Base-by-base conservation (phyloP, 2,329 filamentous ascomycete genomes). In the Berkeleyomyces rouxiae region DNA sequence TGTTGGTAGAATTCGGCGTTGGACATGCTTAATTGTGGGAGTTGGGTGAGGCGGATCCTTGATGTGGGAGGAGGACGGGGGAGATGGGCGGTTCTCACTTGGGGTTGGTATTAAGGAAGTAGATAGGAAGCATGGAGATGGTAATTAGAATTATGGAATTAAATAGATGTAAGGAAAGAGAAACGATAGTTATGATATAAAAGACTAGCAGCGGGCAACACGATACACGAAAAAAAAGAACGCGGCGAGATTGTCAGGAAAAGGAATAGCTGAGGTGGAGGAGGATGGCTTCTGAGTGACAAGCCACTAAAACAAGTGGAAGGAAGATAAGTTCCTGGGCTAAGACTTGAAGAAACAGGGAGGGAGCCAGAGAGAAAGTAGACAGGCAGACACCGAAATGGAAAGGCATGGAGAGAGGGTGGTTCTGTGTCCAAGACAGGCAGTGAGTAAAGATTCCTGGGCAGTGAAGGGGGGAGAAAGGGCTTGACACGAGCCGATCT, bases 1-100 rank as follows among this genome's bases (percentile, higher is more conserved):
- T 59, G 31, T 13, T 64, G 55, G 57, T 64, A 64, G 57, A 64
- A 64, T 31, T 64, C 63, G 49, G 60, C 47, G 57, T 62, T 62
- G 13, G 63, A 62, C 63, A 64, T 64, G 23, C 23, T 23, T 23
- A 2, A 23, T 23, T 23, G 23, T 51, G 40, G 49, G 31, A 40
- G 46, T 33, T 23, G 39, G 23, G 31, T 13, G 40, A 23, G 39
- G 10, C 11, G 51, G 11, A 39, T 31, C 5, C 33, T 39, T 23
- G 39, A 23, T 33, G 36, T 39, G 7, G 16, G 33, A 44, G 16
- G 44, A 57, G 46, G 49, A 33, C 31, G 49, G 31, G 23, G 49
- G 31, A 23, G 49, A 23, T 11, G 10, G n/a, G 9, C 43, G 13
- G 43, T 7, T 13, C 39, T 13, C 33, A 51, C 10, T 10, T 23